phyloP scores from a whole-genome alignment of 768 basidiomycete species.

The Boletus rubropictus region DNA sequence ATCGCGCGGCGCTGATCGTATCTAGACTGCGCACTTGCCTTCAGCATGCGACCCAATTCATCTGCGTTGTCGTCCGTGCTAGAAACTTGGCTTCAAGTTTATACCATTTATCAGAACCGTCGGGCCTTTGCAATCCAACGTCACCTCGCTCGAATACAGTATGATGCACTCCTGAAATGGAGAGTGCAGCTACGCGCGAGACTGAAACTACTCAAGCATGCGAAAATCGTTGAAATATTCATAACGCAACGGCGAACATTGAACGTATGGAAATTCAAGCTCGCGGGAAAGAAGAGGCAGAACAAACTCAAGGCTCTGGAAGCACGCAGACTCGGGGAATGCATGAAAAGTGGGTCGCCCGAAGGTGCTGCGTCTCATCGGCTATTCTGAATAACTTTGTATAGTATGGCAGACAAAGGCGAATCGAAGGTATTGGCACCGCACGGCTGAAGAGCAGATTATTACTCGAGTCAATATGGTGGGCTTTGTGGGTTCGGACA shows the following conservation, averaged over 20 bases:
- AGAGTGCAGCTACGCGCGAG: slow-evolving; percentile 46
- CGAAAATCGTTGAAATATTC: slow-evolving; percentile 47
- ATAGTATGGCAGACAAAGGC: slow-evolving; percentile 46
- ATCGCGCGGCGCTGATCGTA: slow-evolving; percentile 9
- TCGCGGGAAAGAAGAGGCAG: slow-evolving; percentile 41
- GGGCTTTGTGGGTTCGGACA: slow-evolving; percentile 6
- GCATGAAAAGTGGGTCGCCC: slow-evolving; percentile 32
- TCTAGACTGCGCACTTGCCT: slow-evolving; percentile 47
- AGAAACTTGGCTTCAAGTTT: slow-evolving; percentile 41
- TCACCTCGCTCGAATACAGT: slow-evolving; percentile 29
- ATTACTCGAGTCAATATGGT: slow-evolving; percentile 38
- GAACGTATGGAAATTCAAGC: slow-evolving; percentile 42
- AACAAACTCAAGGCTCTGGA: slow-evolving; percentile 42
- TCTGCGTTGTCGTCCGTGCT: slow-evolving; percentile 34
- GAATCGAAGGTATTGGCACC: slow-evolving; percentile 35
- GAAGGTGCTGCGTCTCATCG: neutral
- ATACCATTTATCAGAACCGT: slow-evolving; percentile 42
- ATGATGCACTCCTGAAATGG: slow-evolving; percentile 52
- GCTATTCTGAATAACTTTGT: slow-evolving; percentile 6
- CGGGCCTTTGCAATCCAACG: slow-evolving; percentile 42
- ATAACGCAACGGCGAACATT: slow-evolving; percentile 46
- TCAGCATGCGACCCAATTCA: slow-evolving; percentile 42
- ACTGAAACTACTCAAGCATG: slow-evolving; percentile 47
- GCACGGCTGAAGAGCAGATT: slow-evolving; percentile 42
- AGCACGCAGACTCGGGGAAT: slow-evolving; percentile 27